Base-by-base conservation (phyloP, 345 rosid genomes). In the Toxicodendron radicans region DNA sequence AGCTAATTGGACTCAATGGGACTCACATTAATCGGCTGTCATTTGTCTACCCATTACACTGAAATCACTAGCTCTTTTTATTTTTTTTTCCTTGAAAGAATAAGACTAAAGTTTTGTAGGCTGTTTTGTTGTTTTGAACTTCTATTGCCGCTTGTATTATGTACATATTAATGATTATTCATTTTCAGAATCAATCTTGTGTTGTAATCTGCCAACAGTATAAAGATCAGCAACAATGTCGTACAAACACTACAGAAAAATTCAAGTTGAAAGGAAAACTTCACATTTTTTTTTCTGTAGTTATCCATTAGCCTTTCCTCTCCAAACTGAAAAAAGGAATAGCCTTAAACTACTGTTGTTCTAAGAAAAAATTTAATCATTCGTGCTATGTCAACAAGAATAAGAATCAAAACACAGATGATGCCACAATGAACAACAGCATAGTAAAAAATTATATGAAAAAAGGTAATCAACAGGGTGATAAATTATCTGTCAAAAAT, bases 1-100 rank as follows among this genome's bases (percentile, higher is more conserved):
- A 67, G 83, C 91, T 49, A 87, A 95, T 58, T 95, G 99, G 97
- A 87, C 89, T 58, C 83, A 84, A 0, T 83, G 86, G 74, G 84
- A 85, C 52, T 73, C 86, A 1, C 84, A 79, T 57, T 81, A 73
- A n/a, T 1, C 30, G 30, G 2, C 30, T 27, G 9, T 14, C 5
- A 21, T 64, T 21, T 17, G 24, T 62, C 18, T 18, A 10, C 20
- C 3, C n/a, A 2, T 33, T 0, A 16, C 59, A 52, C 38, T 14
- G 57, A 69, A 3, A 24, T 24, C 56, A 13, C 21, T 10, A 43
- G 33, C 10, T 45, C 24, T 65, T 27, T 10, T 24, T 0, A 13
- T 1, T 13, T 21, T 56, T 3, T 49, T 38, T 10, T 18, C 20
- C 13, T 2, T 35, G 6, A 0, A 12, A 32, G 6, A 51, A 16